Evolutionary conservation across 257 asterid genomes (phyloP).

Genomic region (Cordia subcordata): DNA sequence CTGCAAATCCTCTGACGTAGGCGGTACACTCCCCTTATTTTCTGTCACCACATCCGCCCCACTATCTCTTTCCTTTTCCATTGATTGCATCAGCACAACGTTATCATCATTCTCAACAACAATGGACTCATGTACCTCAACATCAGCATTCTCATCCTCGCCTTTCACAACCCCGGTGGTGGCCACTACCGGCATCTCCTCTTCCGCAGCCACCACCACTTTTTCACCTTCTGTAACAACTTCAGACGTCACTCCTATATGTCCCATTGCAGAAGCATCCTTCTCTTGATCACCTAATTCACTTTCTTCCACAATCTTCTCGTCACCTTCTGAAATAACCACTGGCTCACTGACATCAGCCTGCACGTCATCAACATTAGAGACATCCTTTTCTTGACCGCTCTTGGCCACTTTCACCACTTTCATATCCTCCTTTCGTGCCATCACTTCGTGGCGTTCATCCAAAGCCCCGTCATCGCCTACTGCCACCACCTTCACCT

Average conservation of each 20-base stretch:
- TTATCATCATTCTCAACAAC: neutral
- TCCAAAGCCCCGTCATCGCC: neutral
- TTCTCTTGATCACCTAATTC: neutral
- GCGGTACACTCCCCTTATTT: neutral
- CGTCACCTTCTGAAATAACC: neutral
- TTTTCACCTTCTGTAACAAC: neutral
- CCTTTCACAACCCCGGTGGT: neutral
- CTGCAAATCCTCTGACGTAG: neutral
- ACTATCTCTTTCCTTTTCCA: neutral
- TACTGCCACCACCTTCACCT: neutral
- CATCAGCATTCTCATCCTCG: neutral
- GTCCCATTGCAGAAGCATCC: neutral
- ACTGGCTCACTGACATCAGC: neutral
- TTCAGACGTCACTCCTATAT: neutral
- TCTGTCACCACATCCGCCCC: neutral
- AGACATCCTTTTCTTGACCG: neutral
- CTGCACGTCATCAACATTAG: neutral
- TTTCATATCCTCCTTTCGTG: neutral
- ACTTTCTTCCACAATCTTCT: neutral
- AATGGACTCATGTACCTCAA: neutral
- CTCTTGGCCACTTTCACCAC: constrained; percentile 2
- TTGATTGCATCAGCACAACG: neutral
- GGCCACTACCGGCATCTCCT: neutral
- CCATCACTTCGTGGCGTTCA: neutral
- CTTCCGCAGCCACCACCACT: neutral